phyloP scores from a whole-genome alignment of 2,329 filamentous ascomycete genomes.

The Didymella pinodella region DNA sequence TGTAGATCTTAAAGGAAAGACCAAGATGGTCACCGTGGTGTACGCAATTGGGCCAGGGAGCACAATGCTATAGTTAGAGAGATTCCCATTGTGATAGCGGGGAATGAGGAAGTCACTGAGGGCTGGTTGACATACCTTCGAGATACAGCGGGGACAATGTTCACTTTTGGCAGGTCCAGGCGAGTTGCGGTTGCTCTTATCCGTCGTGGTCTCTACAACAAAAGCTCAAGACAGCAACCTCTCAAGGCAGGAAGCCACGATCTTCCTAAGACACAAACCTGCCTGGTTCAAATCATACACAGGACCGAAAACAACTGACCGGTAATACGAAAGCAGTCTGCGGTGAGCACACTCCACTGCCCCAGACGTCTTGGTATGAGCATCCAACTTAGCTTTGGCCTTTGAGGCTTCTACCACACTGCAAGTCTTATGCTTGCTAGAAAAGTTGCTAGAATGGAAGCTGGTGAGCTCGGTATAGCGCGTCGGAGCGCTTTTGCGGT shows the following conservation, averaged over 20 bases:
- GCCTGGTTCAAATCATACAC: neutral
- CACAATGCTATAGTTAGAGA: neutral
- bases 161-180: constrained; percentile 17
- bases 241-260: neutral
- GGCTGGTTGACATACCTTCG: constrained; percentile 6
- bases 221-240: neutral
- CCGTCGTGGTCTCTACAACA: neutral
- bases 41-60: neutral
- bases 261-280: neutral
- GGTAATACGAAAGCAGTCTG: neutral
- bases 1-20: neutral
- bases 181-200: neutral
- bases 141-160: neutral
- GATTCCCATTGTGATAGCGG: constrained; percentile 26
- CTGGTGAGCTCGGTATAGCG: neutral
- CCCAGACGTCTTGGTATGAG: neutral
- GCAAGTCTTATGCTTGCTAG: neutral
- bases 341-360: neutral
- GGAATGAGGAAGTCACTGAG: constrained; percentile 10
- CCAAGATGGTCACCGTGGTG: neutral
- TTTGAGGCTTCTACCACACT: neutral
- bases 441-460: neutral
- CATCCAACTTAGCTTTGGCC: neutral
- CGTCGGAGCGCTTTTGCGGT: neutral
- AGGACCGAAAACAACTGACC: neutral